Conservation (phyloP, 108 stramenopile species). For the Skeletonema potamos region DNA sequence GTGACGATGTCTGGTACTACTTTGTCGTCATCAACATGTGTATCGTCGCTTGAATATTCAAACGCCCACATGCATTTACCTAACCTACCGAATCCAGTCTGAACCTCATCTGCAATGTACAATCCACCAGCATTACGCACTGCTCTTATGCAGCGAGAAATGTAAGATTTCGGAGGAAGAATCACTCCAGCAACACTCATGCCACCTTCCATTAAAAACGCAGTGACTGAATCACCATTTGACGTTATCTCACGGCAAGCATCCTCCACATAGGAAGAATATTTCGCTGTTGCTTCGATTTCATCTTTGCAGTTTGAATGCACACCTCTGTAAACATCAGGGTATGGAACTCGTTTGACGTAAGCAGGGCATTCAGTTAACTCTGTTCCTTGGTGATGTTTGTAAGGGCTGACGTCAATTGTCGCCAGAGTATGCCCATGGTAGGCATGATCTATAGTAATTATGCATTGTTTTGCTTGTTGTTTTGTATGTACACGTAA, state of each 20-base stretch:
- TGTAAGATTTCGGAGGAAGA: slow-evolving; percentile 80
- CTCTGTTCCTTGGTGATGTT: slow-evolving; percentile 75
- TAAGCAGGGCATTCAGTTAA: slow-evolving; percentile 42
- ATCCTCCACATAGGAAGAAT: slow-evolving; percentile 65
- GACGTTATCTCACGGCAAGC: slow-evolving; percentile 56
- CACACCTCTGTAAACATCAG: slow-evolving; percentile 84
- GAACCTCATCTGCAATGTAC: slow-evolving; percentile 98
- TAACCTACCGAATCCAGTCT: slow-evolving; percentile 93
- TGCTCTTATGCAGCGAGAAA: slow-evolving; percentile 59
- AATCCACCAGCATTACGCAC: slow-evolving; percentile 89
- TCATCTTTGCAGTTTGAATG: slow-evolving; percentile 39
- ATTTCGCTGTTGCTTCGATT: slow-evolving; percentile 51
- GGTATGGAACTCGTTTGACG: slow-evolving; percentile 82
- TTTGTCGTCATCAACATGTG: slow-evolving; percentile 20
- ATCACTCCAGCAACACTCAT: slow-evolving; percentile 92
- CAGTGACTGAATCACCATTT: slow-evolving; percentile 61
- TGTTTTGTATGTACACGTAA: neutral
- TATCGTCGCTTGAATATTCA: slow-evolving; percentile 59
- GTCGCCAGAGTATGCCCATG: slow-evolving; percentile 91
- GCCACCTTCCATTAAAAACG: slow-evolving; percentile 90
- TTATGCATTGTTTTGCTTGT: slow-evolving; percentile 47
- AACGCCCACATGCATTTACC: slow-evolving; percentile 93
- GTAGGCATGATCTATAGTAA: slow-evolving; percentile 70
- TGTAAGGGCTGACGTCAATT: slow-evolving; percentile 92
- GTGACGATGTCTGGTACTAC: slow-evolving; percentile 97